phyloP scores from a whole-genome alignment of 164 flowering plant species.

The Vitis cinerea region DNA sequence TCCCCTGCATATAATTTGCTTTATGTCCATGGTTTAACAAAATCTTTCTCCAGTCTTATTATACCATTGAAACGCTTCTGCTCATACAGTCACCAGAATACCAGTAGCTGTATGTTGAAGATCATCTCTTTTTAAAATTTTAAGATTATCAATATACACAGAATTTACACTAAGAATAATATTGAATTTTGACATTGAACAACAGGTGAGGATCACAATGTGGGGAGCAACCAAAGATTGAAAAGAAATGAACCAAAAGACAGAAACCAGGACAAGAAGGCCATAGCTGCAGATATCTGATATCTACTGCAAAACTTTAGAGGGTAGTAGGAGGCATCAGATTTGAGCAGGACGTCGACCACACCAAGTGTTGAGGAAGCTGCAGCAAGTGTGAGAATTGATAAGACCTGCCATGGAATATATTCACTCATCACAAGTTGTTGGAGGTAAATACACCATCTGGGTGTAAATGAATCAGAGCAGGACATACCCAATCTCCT shows the following conservation, averaged over 20 bases:
- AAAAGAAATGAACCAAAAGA: conserved; percentile 52
- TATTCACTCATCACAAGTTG: neutral
- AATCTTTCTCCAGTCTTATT: no score
- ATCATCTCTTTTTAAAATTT: neutral
- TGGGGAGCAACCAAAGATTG: conserved; percentile 72
- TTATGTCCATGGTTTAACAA: no score
- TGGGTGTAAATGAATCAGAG: neutral
- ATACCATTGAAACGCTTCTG: neutral
- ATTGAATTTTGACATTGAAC: neutral
- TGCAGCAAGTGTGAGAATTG: conserved; percentile 65
- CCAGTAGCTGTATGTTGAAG: neutral
- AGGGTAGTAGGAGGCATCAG: conserved; percentile 37
- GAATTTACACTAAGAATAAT: neutral
- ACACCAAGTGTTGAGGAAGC: conserved; percentile 66
- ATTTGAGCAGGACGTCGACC: conserved; percentile 43
- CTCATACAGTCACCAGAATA: neutral
- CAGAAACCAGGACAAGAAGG: conserved; percentile 75
- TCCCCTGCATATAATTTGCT: no score
- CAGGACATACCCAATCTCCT: conserved; percentile 66
- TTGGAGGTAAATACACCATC: neutral
- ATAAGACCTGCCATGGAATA: conserved; percentile 43
- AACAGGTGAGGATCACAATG: conserved; percentile 26
- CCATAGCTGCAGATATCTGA: conserved; percentile 71
- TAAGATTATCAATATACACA: conserved; percentile 1
- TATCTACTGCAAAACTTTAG: conserved; percentile 57